phyloP scores from a whole-genome alignment of 2,329 filamentous ascomycete species.

The Didymella lethalis region DNA sequence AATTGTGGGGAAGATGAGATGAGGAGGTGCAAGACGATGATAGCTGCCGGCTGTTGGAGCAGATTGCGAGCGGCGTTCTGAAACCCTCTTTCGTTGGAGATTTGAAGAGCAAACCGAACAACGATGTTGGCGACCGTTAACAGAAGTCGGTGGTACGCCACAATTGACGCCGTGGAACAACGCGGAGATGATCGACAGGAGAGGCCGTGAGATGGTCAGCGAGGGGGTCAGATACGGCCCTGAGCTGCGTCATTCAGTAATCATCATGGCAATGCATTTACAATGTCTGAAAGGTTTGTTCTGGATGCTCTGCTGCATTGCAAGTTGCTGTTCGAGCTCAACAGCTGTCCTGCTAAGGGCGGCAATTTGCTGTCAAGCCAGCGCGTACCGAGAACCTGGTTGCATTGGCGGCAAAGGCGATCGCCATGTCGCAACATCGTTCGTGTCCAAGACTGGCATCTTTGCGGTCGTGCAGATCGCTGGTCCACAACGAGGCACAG shows the following conservation, averaged over 20 bases:
- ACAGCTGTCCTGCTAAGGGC: background rate
- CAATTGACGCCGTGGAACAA: constrained; percentile 5
- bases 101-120: background rate
- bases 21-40: background rate
- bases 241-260: background rate
- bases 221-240: background rate
- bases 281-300: background rate
- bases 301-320: background rate
- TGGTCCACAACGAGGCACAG: constrained; percentile 10
- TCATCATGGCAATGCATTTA: background rate
- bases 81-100: background rate
- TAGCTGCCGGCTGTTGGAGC: background rate
- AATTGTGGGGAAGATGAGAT: constrained; percentile 5
- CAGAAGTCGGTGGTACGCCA: constrained; percentile 17
- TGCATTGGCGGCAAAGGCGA: constrained; percentile 19
- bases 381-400: constrained; percentile 22
- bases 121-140: background rate
- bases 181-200: constrained; percentile 21
- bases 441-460: constrained; percentile 16
- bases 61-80: constrained; percentile 16
- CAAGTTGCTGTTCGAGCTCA: background rate
- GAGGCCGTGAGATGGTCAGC: constrained; percentile 13
- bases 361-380: constrained; percentile 16
- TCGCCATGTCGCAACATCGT: constrained; percentile 16
- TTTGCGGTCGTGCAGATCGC: constrained; percentile 4